Base-by-base conservation (phyloP, 768 basidiomycete species). In the Boletellus emodensis region DNA sequence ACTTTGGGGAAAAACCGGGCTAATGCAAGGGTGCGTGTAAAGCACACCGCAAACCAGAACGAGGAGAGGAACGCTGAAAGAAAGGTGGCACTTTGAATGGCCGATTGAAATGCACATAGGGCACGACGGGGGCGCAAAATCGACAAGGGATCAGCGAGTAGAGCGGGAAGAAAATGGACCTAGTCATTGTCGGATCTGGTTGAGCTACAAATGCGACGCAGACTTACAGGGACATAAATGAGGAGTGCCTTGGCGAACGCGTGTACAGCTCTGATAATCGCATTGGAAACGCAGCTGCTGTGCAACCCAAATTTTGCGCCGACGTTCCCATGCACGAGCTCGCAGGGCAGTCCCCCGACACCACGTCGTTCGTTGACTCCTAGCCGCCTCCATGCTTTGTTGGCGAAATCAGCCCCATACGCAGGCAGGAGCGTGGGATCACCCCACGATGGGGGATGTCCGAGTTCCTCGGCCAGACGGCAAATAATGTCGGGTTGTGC, bases 341-440 rank as follows among this genome's bases (percentile, higher is more conserved):
- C 83, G 58, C 89, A 91, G 2, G 89, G 89, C 7, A 90, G 53
- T 2, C 89, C 89, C 3, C 87, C 89, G 3, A 86, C 61, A 4
- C 79, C 76, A 1, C 63, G 37, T 40, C 89, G 68, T 20, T 72
- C 77, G 7, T 55, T 64, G 1, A 90, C 75, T 1, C 80, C 79
- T 8, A 91, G 61, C 11, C 55, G 53, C 44, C 75, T 71, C 89
- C 88, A 91, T 6, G 64, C 60, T 2, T 67, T 61, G 54, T 75
- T 70, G 3, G 87, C 84, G 5, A 59, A 17, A 20, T 65, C 45
- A 11, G 84, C 84, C 5, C 88, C 87, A 53, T 76, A 80, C 0
- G 82, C 79, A 22, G 89, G 87, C 15, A 90, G 65, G 6, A 71
- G 47, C 6, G 55, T 52, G 3, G 84, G 81, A 58, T 90, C 76